Percentiles rank a stretch among this genome's conserved stretches.
Evolutionary conservation across 805 yeast genomes (phyloP).

Genomic region (Ogataea methanolica): DNA sequence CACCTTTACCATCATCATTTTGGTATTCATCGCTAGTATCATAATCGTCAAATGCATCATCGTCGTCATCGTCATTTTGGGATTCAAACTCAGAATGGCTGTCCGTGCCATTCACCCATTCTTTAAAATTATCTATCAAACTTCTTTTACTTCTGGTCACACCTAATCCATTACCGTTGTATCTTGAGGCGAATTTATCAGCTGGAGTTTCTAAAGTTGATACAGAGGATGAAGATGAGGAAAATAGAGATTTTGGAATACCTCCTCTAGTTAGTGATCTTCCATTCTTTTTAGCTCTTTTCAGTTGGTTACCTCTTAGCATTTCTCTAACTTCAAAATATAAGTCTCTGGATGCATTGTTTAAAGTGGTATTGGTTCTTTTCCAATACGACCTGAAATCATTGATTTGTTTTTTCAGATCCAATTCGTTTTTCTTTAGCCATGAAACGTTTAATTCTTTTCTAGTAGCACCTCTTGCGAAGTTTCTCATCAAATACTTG

Average conservation of each 20-base stretch:
- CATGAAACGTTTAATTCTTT: conserved; percentile 95
- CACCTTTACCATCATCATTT: conserved; percentile 4
- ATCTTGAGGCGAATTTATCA: conserved; percentile 61
- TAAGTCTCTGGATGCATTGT: conserved; percentile 73
- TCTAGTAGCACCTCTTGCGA: conserved; percentile 95
- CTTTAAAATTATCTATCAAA: conserved; percentile 31
- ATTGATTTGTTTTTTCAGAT: conserved; percentile 81
- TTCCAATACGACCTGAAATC: conserved; percentile 87
- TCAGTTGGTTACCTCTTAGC: conserved; percentile 34
- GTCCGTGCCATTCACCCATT: conserved; percentile 27
- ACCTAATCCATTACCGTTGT: conserved; percentile 48
- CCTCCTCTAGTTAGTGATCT: too few species aligned
- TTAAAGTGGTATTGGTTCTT: conserved; percentile 61
- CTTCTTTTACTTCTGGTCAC: conserved; percentile 16
- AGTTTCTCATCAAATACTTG: conserved; percentile 92
- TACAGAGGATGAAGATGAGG: too few species aligned
- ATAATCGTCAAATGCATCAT: conserved; percentile 7
- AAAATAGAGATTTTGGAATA: too few species aligned
- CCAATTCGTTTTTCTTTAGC: conserved; percentile 95
- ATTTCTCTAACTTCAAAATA: conserved; percentile 82
- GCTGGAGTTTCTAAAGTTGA: conserved; percentile 45
- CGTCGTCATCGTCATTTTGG: conserved; percentile 12
- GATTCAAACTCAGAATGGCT: conserved; percentile 23
- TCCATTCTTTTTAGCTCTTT: conserved; percentile 5
- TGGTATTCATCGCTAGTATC: conserved; percentile 10